A percentile compares a stretch with the other conserved stretches of the same genome.
These are phyloP conservation scores for Akanthomyces dipterigenus DNA, from an alignment of 2,329 filamentous ascomycete genomes.

Conservation along the genomic window DNA sequence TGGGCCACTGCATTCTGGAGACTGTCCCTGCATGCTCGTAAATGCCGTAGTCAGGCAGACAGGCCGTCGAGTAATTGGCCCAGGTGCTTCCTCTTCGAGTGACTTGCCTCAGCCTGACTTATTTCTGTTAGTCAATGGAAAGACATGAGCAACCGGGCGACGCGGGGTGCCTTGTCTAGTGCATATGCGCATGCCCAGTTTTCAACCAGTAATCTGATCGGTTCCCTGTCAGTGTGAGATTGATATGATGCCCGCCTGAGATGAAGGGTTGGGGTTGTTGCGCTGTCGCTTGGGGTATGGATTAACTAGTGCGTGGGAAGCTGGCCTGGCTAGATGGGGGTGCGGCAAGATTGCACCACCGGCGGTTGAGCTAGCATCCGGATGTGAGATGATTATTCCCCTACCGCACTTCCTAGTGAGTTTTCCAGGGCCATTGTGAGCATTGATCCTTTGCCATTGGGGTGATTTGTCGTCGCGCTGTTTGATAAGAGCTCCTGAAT, in stretches of 20 bases:
- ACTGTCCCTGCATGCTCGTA: neutral
- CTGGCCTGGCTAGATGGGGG: no score
- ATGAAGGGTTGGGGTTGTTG: neutral
- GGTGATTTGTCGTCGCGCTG: no score
- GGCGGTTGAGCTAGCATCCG: no score
- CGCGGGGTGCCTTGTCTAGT: neutral
- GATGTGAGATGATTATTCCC: no score
- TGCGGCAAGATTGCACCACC: no score
- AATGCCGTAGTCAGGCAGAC: neutral
- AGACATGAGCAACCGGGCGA: neutral
- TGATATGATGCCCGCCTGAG: neutral
- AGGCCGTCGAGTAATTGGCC: neutral
- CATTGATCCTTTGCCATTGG: no score
- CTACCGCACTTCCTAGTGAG: no score
- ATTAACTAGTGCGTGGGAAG: no score
- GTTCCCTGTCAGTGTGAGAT: neutral
- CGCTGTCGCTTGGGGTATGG: no score
- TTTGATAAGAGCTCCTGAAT: no score
- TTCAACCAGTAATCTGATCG: neutral
- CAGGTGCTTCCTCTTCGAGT: neutral
- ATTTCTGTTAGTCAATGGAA: neutral
- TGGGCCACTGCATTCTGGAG: neutral
- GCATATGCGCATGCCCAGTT: neutral
- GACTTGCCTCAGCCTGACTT: neutral
- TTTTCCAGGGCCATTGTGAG: no score